Evolutionary conservation across 805 yeast species (phyloP).

Genomic region (Ogataea nitratoaversa): DNA sequence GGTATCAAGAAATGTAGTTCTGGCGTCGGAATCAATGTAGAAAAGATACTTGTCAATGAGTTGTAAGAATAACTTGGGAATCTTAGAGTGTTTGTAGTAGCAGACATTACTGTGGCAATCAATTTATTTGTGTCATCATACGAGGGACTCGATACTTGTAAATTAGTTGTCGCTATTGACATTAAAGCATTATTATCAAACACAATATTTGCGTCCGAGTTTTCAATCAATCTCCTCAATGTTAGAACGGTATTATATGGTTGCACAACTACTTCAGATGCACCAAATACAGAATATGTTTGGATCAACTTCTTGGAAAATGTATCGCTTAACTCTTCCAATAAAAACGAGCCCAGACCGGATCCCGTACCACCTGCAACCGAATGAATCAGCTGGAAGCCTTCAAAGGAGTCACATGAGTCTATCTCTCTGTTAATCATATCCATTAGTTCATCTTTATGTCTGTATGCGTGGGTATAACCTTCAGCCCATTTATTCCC

Average conservation of each 20-base stretch:
- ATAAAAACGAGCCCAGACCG: conserved; percentile 80
- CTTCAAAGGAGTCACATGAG: conserved; percentile 82
- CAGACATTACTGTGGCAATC: conserved; percentile 79
- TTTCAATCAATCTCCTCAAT: conserved; percentile 72
- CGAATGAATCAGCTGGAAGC: conserved; percentile 87
- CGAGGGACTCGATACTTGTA: conserved; percentile 56
- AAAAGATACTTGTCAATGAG: conserved; percentile 73
- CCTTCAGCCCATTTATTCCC: conserved; percentile 97
- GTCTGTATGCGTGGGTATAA: conserved; percentile 63
- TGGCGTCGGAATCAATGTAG: conserved; percentile 83
- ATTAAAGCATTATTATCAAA: conserved; percentile 86
- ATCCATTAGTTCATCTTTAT: conserved; percentile 71
- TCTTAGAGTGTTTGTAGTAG: conserved; percentile 80
- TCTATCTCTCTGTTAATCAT: conserved; percentile 88
- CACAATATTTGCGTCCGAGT: conserved; percentile 83
- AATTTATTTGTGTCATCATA: conserved; percentile 79
- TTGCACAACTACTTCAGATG: conserved; percentile 96
- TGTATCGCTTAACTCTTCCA: conserved; percentile 76
- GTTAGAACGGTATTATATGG: conserved; percentile 90
- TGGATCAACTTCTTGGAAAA: conserved; percentile 79
- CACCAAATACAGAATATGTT: conserved; percentile 83
- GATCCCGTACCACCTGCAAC: conserved; percentile 99
- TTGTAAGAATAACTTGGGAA: conserved; percentile 91
- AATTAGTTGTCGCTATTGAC: conserved; percentile 60
- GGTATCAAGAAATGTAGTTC: conserved; percentile 72